phyloP scores from a whole-genome alignment of 1,284 basidiomycete genomes.

The Laetiporus sulphureus region DNA sequence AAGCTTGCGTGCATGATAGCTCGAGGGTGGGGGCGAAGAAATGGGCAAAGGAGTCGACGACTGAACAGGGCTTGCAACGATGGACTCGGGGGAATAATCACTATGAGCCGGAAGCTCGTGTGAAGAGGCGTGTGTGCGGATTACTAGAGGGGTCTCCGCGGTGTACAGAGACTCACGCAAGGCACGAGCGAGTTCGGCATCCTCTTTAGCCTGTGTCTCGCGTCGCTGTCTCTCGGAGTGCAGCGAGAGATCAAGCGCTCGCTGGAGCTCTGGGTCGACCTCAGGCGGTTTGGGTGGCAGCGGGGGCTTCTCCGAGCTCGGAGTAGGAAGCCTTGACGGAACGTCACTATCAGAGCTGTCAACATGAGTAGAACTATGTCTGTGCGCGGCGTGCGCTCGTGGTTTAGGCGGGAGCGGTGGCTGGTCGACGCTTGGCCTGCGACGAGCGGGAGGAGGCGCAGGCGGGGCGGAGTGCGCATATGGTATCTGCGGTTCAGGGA shows the following conservation, averaged over 20 bases:
- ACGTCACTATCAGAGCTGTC: no score
- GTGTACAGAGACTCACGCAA: slow-evolving; percentile 59
- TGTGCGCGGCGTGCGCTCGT: no score
- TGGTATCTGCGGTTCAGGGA: slow-evolving; percentile 8
- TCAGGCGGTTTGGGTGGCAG: slow-evolving; percentile 23
- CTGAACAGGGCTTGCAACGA: no score
- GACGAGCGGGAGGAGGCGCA: slow-evolving; percentile 30
- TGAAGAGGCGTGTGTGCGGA: not conserved
- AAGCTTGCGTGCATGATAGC: no score
- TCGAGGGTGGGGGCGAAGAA: no score
- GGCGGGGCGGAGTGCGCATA: slow-evolving; percentile 15
- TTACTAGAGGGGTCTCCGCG: no score
- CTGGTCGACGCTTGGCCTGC: slow-evolving; percentile 21
- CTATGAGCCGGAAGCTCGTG: no score
- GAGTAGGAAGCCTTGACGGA: no score
- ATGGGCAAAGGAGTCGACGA: no score
- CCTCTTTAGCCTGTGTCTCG: slow-evolving; percentile 40
- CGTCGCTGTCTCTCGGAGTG: slow-evolving; percentile 38
- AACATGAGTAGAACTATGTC: no score
- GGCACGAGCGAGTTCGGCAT: slow-evolving; percentile 59
- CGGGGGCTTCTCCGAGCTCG: not conserved
- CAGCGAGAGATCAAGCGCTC: slow-evolving; percentile 47
- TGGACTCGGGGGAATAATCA: no score
- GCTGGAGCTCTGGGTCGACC: slow-evolving; percentile 29
- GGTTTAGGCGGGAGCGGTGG: slow-evolving; percentile 21